Base-by-base conservation (phyloP, 805 yeast genomes). In the Ogataea kodamae region DNA sequence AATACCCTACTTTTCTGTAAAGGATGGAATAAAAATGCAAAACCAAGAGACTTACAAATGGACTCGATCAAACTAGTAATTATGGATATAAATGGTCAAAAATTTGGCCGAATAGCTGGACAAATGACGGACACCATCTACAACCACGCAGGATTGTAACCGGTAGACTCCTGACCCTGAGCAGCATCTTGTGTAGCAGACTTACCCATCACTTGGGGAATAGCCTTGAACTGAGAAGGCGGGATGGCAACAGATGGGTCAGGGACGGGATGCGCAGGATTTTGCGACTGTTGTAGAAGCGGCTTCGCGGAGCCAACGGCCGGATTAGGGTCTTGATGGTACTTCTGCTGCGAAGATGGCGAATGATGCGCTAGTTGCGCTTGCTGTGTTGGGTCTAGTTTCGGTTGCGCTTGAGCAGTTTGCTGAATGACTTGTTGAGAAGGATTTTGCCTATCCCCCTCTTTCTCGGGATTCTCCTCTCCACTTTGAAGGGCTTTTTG, bases 241-340 rank as follows among this genome's bases (percentile, higher is more conserved):
- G 32, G 41, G 13, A 39, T 28, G 13, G 37, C 30, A n/a, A 35
- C 39, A 11, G 46, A 36, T 13, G 50, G 55, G 27, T 57, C 62
- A 9, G 62, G 62, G 13, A 57, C 62, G 13, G 44, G 55, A 13
- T 52, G 46, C 10, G 58, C 62, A 37, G 47, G 54, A 21, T 50
- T 50, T 39, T 54, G 59, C 22, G 46, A 26, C 31, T 55, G 59
- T 42, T 57, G 62, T 39, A 56, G 32, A 10, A 56, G 38, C 11
- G 61, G 61, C 30, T 54, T 54, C 22, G 54, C 48, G 13, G 39
- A 39, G n/a, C 24, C 30, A 13, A 42, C 26, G 19, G 18, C 30
- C 13, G 40, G 36, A 16, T 20, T 29, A 15, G 48, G 43, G 16
- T 41, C 46, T 27, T 40, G 47, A 25, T 40, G 43, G 27, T 40